A percentile compares a stretch with the other conserved stretches of the same genome.
These are phyloP conservation scores for Hygrocybe punicea DNA, from an alignment of 768 basidiomycete species.

Conservation along the genomic window DNA sequence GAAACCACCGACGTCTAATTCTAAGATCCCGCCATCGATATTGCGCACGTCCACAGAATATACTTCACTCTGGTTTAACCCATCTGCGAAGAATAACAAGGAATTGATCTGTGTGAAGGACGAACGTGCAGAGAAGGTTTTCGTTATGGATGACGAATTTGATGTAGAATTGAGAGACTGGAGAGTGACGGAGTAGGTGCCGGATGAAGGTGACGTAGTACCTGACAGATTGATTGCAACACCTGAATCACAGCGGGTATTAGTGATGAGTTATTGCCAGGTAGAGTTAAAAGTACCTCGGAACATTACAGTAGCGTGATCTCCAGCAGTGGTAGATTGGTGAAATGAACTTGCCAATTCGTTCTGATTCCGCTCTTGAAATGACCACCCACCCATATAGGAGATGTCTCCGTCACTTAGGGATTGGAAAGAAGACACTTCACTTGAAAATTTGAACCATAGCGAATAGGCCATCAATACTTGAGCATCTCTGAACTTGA, in stretches of 20 bases:
- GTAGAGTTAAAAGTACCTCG: slow-evolving; percentile 38
- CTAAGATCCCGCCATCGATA: slow-evolving; percentile 49
- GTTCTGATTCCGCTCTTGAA: slow-evolving; percentile 21
- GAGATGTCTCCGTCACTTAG: background rate
- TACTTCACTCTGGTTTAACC: slow-evolving; percentile 46
- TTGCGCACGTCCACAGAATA: slow-evolving; percentile 60
- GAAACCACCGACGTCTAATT: slow-evolving; percentile 49
- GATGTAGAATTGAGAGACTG: slow-evolving; percentile 11
- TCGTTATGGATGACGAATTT: slow-evolving; percentile 32
- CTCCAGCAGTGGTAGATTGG: slow-evolving; percentile 41
- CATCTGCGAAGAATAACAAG: slow-evolving; percentile 62
- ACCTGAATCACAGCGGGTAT: slow-evolving; percentile 39
- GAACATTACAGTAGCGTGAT: slow-evolving; percentile 44
- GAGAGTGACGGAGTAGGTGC: slow-evolving; percentile 53
- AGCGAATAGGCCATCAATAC: too few relatives aligned
- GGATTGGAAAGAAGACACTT: background rate
- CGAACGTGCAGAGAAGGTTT: slow-evolving; percentile 48
- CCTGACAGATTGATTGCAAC: slow-evolving; percentile 60
- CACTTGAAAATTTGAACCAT: background rate
- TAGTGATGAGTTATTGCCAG: background rate
- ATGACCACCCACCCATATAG: slow-evolving; percentile 57
- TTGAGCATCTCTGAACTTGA: background rate
- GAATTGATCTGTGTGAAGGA: slow-evolving; percentile 50
- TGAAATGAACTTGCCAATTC: slow-evolving; percentile 14
- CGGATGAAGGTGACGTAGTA: slow-evolving; percentile 53